A percentile compares a stretch with the other conserved stretches of the same genome.
Conservation (phyloP, 1,284 basidiomycete species). For the Puccinia horiana region DNA sequence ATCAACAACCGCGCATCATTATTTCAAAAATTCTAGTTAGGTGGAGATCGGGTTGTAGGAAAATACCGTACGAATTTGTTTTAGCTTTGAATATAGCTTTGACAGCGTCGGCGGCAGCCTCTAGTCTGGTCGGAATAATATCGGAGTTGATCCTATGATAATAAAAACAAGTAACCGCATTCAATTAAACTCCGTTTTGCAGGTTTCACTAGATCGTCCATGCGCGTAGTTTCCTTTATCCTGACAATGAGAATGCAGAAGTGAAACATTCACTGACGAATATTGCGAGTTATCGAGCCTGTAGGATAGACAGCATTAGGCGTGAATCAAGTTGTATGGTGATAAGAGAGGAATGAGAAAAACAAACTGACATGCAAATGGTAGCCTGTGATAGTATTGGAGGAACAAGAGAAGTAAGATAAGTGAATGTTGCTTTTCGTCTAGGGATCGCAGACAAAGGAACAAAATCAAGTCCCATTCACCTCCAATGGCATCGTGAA, state of each 20-base stretch:
- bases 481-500: slow-evolving; percentile 44
- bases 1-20: background rate
- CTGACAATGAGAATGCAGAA: background rate
- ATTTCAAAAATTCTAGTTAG: no score
- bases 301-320: slow-evolving; percentile 5
- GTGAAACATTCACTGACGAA: slow-evolving; percentile 65
- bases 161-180: slow-evolving; percentile 62
- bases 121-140: slow-evolving; percentile 63
- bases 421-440: background rate
- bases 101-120: slow-evolving; percentile 88
- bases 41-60: background rate
- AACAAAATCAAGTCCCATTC: background rate
- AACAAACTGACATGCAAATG: slow-evolving; percentile 43
- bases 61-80: slow-evolving; percentile 64
- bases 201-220: background rate
- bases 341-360: background rate
- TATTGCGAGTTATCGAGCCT: slow-evolving; percentile 91
- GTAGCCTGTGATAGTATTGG: slow-evolving; percentile 29
- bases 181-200: background rate
- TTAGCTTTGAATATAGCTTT: slow-evolving; percentile 89
- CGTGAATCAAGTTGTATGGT: background rate
- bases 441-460: background rate
- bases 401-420: background rate
- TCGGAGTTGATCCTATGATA: background rate
- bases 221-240: background rate